Percentiles rank a stretch among this genome's conserved stretches.
These are phyloP conservation scores for Fusarium subglutinans DNA, from an alignment of 2,329 filamentous ascomycete genomes.

Conservation along the genomic window DNA sequence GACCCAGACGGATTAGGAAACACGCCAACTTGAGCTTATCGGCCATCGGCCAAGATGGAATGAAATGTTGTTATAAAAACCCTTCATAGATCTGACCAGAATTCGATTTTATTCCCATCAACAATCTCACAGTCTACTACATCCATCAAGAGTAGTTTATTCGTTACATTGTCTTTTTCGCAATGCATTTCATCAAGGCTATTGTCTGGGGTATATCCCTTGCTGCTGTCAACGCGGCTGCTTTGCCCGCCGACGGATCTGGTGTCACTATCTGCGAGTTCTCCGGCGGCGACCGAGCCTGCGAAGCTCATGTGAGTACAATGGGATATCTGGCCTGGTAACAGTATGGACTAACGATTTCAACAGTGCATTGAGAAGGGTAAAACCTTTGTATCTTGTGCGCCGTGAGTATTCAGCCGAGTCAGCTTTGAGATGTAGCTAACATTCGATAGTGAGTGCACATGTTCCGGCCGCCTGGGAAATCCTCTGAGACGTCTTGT, in stretches of 20 bases:
- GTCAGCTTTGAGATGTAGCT: background rate
- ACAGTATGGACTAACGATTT: background rate
- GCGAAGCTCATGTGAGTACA: background rate
- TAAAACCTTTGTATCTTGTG: background rate
- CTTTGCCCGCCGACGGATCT: background rate
- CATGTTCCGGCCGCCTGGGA: background rate
- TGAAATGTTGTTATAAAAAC: background rate
- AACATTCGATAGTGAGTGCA: background rate
- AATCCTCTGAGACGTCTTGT: background rate
- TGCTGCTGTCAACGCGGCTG: slow-evolving; percentile 3
- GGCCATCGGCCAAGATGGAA: background rate
- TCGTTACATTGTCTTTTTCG: background rate
- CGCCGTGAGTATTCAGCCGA: background rate
- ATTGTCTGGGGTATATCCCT: slow-evolving; percentile 4
- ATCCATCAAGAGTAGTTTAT: background rate
- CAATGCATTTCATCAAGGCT: slow-evolving; percentile 12
- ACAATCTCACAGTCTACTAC: background rate
- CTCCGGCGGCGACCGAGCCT: background rate
- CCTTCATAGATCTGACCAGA: background rate
- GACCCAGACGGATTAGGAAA: background rate
- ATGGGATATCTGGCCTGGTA: background rate
- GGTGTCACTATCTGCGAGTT: background rate
- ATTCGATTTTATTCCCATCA: background rate
- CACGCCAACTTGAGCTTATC: background rate
- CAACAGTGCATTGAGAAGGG: background rate